These are phyloP conservation scores for Hemileccinum impolitum DNA, from an alignment of 768 basidiomycete species.

Conservation along the genomic window DNA sequence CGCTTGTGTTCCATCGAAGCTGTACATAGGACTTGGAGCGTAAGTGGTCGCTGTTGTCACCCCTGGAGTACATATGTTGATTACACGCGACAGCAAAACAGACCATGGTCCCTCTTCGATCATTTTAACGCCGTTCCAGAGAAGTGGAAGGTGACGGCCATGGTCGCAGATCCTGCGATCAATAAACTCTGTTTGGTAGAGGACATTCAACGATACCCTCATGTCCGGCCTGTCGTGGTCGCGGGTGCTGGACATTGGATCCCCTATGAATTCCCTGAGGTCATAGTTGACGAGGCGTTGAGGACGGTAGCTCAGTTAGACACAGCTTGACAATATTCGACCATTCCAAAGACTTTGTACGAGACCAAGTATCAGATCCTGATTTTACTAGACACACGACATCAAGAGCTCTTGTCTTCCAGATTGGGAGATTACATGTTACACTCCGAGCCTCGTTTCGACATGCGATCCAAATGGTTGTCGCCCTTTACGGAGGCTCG, in stretches of 20 bases:
- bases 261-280: slow-evolving; percentile 25
- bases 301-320: slow-evolving; percentile 3
- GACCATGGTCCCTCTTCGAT: slow-evolving; percentile 18
- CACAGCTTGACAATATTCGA: too few species aligned
- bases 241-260: slow-evolving; percentile 24
- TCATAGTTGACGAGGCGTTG: slow-evolving; percentile 17
- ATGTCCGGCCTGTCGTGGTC: slow-evolving; percentile 8
- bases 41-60: not conserved
- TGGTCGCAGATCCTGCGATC: slow-evolving; percentile 20
- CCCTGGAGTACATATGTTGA: not conserved
- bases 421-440: too few species aligned
- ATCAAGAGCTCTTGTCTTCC: too few species aligned
- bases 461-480: too few species aligned
- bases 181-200: not conserved
- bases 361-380: too few species aligned
- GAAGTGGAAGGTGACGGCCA: slow-evolving; percentile 12
- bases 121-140: not conserved
- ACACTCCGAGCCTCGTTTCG: too few species aligned
- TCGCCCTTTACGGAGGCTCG: too few species aligned
- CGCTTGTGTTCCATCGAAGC: slow-evolving; percentile 10
- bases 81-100: slow-evolving; percentile 8
- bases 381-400: too few species aligned
- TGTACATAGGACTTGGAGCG: not conserved
- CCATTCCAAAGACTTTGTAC: too few species aligned
- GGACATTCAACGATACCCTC: slow-evolving; percentile 14